Base-by-base conservation (phyloP, 306 rosid species). In the Quercus rubra region DNA sequence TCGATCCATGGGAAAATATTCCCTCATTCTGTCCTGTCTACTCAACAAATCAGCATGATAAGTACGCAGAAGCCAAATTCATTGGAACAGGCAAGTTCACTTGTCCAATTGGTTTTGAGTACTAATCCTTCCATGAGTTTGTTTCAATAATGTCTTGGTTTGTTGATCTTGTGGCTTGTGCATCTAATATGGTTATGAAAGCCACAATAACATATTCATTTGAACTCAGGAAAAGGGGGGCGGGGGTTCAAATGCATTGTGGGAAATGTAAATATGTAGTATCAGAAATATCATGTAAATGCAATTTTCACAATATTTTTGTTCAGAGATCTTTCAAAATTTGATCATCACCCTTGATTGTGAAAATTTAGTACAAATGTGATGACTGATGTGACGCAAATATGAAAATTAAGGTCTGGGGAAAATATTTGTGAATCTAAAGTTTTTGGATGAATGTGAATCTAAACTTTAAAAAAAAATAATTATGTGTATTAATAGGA, bases 21-120 rank as follows among this genome's bases (percentile, higher is more conserved):
- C 77, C 99, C 97, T 21, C 97, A 94, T 89, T 87, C 97, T 69
- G 87, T 91, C 73, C 77, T 94, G 81, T 86, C 97, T 76, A 84
- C 91, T 76, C 97, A 94, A 80, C 99, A 92, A 78, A 89, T 94
- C 84, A 78, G 78, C 86, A 59, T 83, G 80, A 79, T 92, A 85
- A 78, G 89, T 77, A 82, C 88, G 83, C 90, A 88, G 84, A 94
- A 88, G 82, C 99, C 99, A 31, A 83, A 67, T 76, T 87, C 95
- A 6, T 51, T 82, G 79, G 91, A 90, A 77, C 85, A 92, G 97
- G 98, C 81, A 87, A 85, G 91, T 83, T 46, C 73, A 38, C 30
- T 21, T 43, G 6, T 71, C 20, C 64, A 28, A 6, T n/a, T 4
- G 43, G 54, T 33, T 64, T 64, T 33, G 14, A 33, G 71, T 8